phyloP scores from a whole-genome alignment of 768 basidiomycete genomes.

The Tulasnella calospora region DNA sequence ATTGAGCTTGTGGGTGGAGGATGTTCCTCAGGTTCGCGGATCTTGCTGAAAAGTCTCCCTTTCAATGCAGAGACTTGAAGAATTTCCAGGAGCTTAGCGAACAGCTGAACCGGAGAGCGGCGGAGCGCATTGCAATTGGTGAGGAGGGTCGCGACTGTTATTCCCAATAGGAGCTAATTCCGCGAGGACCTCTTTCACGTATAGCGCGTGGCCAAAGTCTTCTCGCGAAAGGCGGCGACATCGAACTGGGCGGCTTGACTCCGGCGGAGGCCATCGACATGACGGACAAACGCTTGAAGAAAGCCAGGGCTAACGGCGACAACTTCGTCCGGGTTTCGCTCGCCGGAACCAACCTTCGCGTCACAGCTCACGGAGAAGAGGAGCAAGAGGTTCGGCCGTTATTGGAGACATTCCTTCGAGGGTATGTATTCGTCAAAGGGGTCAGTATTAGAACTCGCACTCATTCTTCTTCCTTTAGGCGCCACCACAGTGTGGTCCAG shows the following conservation, averaged over 20 bases:
- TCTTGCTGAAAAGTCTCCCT: background rate
- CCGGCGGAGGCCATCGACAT: constrained; percentile 18
- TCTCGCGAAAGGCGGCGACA: constrained; percentile 12
- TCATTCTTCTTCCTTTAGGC: background rate
- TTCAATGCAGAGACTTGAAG: constrained; percentile 45
- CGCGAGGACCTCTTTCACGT: background rate
- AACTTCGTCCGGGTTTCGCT: constrained; percentile 18
- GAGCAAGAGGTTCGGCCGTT: constrained; percentile 20
- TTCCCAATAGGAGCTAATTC: background rate
- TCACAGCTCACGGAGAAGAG: background rate
- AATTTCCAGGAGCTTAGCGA: constrained; percentile 74
- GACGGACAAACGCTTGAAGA: constrained; percentile 14
- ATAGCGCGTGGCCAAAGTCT: constrained; percentile 11
- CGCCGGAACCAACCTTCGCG: constrained; percentile 10
- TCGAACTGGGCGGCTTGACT: constrained; percentile 24
- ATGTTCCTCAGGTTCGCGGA: background rate
- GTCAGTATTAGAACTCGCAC: background rate
- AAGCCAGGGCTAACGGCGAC: constrained; percentile 7
- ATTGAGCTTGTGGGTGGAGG: constrained; percentile 61
- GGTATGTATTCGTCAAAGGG: background rate
- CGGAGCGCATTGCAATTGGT: constrained; percentile 27
- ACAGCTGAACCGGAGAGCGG: constrained; percentile 71
- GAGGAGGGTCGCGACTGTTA: background rate
- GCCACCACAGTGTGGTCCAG: constrained; percentile 24
- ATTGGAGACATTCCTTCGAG: constrained; percentile 20